These are phyloP conservation scores for Xylaria digitata DNA, from an alignment of 2,329 filamentous ascomycete species.

Conservation along the genomic window DNA sequence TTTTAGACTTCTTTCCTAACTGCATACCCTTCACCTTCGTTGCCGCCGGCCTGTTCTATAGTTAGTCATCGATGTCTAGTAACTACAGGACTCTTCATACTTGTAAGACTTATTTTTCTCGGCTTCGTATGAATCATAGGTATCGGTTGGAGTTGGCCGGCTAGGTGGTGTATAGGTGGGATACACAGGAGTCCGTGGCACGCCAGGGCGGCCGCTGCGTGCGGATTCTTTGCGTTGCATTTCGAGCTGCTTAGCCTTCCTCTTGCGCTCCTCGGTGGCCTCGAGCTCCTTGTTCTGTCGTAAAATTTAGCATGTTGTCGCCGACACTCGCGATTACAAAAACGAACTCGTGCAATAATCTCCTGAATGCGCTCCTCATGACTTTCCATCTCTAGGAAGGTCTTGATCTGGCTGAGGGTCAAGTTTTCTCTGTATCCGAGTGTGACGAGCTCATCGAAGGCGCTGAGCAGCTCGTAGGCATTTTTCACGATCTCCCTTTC, in stretches of 20 bases:
- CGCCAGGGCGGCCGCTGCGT: slow-evolving; percentile 73
- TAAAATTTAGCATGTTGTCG: slow-evolving; percentile 32
- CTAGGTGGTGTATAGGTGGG: slow-evolving; percentile 87
- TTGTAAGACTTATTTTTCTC: slow-evolving; percentile 96
- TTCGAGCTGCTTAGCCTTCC: slow-evolving; percentile 98
- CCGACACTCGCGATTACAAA: slow-evolving; percentile 4
- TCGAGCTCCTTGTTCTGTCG: slow-evolving; percentile 95
- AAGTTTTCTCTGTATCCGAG: slow-evolving; percentile 96
- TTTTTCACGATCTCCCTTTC: slow-evolving; percentile 95
- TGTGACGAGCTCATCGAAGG: slow-evolving; percentile 97
- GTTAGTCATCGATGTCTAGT: slow-evolving; percentile 43
- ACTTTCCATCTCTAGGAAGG: slow-evolving; percentile 98
- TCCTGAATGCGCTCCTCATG: slow-evolving; percentile 99
- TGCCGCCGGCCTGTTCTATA: slow-evolving; percentile 63
- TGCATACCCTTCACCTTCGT: slow-evolving; percentile 98
- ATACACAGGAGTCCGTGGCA: slow-evolving; percentile 82
- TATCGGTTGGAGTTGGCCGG: slow-evolving; percentile 78
- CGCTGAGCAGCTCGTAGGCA: slow-evolving; percentile 94
- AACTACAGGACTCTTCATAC: slow-evolving; percentile 58
- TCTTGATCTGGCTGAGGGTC: slow-evolving; percentile 97
- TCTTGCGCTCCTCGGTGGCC: slow-evolving; percentile 96
- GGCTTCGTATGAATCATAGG: slow-evolving; percentile 93
- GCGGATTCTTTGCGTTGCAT: slow-evolving; percentile 98
- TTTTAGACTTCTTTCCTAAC: slow-evolving; percentile 98
- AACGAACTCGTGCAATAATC: slow-evolving; percentile 86